Evolutionary conservation across 2,329 filamentous ascomycete genomes (phyloP).

Genomic region (Hypoxylon sp.): DNA sequence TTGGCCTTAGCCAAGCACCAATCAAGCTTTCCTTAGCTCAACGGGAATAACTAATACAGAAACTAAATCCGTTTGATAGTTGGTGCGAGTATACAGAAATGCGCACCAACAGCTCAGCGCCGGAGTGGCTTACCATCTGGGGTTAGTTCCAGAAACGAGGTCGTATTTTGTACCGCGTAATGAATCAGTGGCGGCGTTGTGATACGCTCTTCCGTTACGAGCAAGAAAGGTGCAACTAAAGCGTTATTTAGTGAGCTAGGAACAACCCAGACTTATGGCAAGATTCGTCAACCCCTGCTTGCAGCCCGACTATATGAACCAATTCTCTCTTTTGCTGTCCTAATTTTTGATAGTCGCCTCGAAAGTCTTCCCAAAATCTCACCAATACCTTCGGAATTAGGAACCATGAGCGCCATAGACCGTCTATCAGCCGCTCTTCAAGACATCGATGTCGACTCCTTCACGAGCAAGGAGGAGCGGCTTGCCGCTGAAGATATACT

Average conservation of each 20-base stretch:
- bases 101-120: too few species aligned
- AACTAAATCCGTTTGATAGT: too few species aligned
- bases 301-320: not conserved
- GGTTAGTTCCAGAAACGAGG: not conserved
- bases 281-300: not conserved
- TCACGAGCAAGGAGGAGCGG: slow-evolving; percentile 52
- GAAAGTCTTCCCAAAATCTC: not conserved
- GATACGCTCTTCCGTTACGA: too few species aligned
- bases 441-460: slow-evolving; percentile 45
- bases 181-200: not conserved
- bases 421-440: slow-evolving; percentile 22
- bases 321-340: not conserved
- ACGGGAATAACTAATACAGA: too few species aligned
- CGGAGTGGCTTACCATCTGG: too few species aligned
- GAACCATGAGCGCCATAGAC: slow-evolving; percentile 12
- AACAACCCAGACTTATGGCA: not conserved
- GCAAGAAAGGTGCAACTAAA: not conserved
- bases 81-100: too few species aligned
- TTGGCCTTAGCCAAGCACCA: not conserved
- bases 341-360: not conserved
- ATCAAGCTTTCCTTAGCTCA: too few species aligned
- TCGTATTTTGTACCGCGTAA: not conserved
- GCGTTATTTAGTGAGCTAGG: not conserved
- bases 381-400: not conserved
- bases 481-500: slow-evolving; percentile 47